Evolutionary conservation across 805 yeast genomes (phyloP), one percentile per base, ranked within the genome.

Genomic region (Suhomyces vadensis): DNA sequence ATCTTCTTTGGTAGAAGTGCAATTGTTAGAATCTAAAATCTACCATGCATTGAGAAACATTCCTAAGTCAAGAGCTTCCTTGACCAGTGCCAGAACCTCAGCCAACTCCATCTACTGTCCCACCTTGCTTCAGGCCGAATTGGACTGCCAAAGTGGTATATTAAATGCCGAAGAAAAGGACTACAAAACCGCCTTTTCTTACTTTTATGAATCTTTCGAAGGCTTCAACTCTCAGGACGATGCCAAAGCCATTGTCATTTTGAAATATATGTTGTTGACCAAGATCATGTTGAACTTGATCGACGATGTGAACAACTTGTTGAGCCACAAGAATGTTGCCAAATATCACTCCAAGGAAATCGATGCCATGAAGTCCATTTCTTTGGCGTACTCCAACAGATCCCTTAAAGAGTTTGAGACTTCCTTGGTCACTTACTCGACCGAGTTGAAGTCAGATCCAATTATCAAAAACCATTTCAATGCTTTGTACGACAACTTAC

Each of bases 21-120:
- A 94, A 67, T 72, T 94, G 52, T 78, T 94, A 51, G 98, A 94
- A 64, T 78, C 94, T 16, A 85, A 89, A 59, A 89, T 88, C 31
- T 94, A 85, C 64, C 96, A 91, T 64, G 90, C 95, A 21, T 74
- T 94, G 56, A 81, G 97, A 63, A 94, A 94, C 64, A 77, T 87
- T 57, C 86, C 97, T 4, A 94, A 92, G 69, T 80, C 96, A 4
- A 81, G 87, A 57, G 97, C 98, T 6, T 83, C 97, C 2, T 75
- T 94, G 56, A 90, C 98, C 2, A 83, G 95, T 37, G 97, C 99
- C 1, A 81, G 98, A 65, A 94, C 99, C 0, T 85, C 95, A 2
- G 99, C 99, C n/a, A 95, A 94, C 64, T 79, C 97, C 17, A 88
- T 94, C 41, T 95, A 91, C 71, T 87, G 96, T 57, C 96, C 98